Evolutionary conservation across 2,329 filamentous ascomycete species (phyloP).

Genomic region (Arthrobotrys entomopaga): DNA sequence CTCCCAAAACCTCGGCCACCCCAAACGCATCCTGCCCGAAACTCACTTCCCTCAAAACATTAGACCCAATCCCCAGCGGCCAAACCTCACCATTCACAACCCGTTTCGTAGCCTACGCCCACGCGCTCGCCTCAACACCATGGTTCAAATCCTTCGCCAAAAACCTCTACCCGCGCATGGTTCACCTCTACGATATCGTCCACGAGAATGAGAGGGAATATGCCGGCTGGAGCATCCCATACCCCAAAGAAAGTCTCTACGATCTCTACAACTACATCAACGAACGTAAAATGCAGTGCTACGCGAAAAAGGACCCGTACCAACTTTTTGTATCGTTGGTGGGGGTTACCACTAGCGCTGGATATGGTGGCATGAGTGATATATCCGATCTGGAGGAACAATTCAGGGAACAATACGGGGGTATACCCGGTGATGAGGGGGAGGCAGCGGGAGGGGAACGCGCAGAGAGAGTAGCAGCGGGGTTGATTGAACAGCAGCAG

Average conservation of each 20-base stretch:
- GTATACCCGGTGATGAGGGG: not conserved
- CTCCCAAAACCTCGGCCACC: not conserved
- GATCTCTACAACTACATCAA: conserved; percentile 28
- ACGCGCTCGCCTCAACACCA: conserved; percentile 1
- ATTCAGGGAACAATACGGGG: not conserved
- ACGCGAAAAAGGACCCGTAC: conserved; percentile 7
- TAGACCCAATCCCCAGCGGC: not conserved
- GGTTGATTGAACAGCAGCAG: conserved; percentile 7
- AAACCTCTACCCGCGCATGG: not conserved
- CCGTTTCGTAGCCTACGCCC: conserved; percentile 12
- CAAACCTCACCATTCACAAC: conserved; percentile 13
- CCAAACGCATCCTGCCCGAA: conserved; percentile 6
- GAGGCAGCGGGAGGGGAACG: not conserved
- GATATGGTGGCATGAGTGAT: conserved; percentile 28
- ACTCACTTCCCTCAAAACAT: not conserved
- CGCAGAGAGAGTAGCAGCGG: not conserved
- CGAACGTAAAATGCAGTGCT: conserved; percentile 27
- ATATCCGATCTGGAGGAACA: not conserved
- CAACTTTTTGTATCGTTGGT: conserved; percentile 9
- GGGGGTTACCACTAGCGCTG: conserved; percentile 1
- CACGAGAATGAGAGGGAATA: not conserved
- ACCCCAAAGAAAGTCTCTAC: conserved; percentile 15
- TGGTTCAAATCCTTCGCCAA: conserved; percentile 22
- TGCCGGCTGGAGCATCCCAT: conserved; percentile 18
- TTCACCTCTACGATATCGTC: conserved; percentile 1